Percentiles rank a stretch among this genome's conserved stretches.
phyloP scores from a whole-genome alignment of 169 alveolate genomes.

The Theileria equi region DNA sequence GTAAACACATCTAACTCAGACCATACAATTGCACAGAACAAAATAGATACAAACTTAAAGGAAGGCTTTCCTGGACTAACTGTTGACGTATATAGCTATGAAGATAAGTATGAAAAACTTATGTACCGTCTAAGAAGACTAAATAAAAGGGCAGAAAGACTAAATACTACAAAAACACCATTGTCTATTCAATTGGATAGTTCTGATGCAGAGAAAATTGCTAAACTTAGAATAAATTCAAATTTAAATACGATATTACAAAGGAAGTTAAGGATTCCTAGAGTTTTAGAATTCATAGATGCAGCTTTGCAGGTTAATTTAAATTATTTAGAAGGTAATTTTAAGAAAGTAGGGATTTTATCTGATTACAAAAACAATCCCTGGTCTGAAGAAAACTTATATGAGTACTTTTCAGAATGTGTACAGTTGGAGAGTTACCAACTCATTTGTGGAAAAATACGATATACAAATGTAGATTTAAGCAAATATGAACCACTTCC shows the following conservation, averaged over 20 bases:
- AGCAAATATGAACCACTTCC: not conserved
- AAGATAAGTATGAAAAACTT: not conserved
- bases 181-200: not conserved
- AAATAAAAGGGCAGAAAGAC: not conserved
- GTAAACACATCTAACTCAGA: too few species aligned
- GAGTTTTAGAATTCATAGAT: conserved; percentile 36
- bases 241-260: not conserved
- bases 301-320: conserved; percentile 36
- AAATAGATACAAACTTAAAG: not conserved
- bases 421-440: conserved; percentile 44
- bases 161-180: not conserved
- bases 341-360: conserved; percentile 9
- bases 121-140: not conserved
- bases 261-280: conserved; percentile 42
- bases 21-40: too few species aligned
- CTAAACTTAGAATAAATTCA: conserved; percentile 7
- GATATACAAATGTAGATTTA: not conserved
- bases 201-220: conserved; percentile 7
- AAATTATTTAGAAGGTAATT: conserved; percentile 8
- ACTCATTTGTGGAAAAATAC: conserved; percentile 21
- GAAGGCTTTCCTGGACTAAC: not conserved
- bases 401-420: conserved; percentile 4
- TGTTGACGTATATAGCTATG: not conserved
- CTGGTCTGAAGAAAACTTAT: conserved; percentile 47
- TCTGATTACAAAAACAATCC: conserved; percentile 12